phyloP scores from a whole-genome alignment of 148 eudicot genomes.

The Rhododendron ovatum region DNA sequence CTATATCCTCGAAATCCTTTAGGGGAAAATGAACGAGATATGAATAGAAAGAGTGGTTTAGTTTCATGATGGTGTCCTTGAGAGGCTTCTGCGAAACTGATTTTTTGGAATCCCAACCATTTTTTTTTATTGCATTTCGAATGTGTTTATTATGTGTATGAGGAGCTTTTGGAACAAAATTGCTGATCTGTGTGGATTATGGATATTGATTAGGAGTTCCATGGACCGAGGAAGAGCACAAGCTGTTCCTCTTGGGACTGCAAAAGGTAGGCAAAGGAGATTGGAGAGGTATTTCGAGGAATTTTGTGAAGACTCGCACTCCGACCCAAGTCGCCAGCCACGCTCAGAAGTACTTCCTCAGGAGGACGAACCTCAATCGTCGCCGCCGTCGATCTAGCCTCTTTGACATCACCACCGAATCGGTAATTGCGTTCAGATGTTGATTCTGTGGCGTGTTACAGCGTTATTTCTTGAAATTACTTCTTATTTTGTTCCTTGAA shows the following conservation, averaged over 20 bases:
- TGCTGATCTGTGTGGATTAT: background rate
- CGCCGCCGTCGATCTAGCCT: constrained; percentile 80
- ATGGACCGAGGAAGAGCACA: constrained; percentile 87
- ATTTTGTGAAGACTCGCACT: constrained; percentile 71
- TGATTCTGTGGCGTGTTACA: background rate
- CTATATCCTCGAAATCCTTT: background rate
- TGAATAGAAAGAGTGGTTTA: background rate
- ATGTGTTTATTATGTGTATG: background rate
- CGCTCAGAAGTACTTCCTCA: constrained; percentile 72
- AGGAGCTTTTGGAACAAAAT: background rate
- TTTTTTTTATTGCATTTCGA: too few relatives aligned
- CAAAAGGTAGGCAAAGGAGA: constrained; percentile 75
- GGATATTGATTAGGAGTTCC: constrained; percentile 47
- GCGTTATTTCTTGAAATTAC: background rate
- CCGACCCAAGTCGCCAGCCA: constrained; percentile 87
- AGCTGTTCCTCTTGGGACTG: constrained; percentile 60
- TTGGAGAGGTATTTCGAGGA: constrained; percentile 76
- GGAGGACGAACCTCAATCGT: constrained; percentile 54
- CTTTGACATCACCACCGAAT: constrained; percentile 74
- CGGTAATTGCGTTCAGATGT: constrained; percentile 33
- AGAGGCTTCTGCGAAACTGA: background rate
- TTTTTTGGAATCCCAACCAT: background rate
- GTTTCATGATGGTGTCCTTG: background rate
- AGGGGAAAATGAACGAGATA: background rate
- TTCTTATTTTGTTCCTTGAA: background rate